Conservation (phyloP, 768 basidiomycete species). For the Royoungia palumana region DNA sequence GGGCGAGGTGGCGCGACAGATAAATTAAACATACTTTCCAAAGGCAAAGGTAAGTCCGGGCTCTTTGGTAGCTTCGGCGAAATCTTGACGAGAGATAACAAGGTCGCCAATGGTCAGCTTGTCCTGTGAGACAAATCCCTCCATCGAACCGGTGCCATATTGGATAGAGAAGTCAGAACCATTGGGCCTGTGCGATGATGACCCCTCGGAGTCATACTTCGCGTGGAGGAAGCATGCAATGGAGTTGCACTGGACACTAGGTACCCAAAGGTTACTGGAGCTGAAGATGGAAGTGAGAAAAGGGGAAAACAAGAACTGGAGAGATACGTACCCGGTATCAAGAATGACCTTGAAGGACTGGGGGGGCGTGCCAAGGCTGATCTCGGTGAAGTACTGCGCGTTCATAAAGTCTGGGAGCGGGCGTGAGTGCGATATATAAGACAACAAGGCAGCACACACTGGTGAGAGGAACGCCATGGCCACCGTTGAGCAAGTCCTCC, state of each 20-base stretch:
- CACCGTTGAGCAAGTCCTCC: constrained; percentile 62
- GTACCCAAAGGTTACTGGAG: constrained; percentile 94
- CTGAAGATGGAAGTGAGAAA: constrained; percentile 34
- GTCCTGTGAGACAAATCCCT: constrained; percentile 92
- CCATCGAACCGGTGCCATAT: constrained; percentile 96
- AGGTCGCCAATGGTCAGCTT: constrained; percentile 79
- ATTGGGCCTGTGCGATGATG: constrained; percentile 86
- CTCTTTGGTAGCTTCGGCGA: constrained; percentile 94
- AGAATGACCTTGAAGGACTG: constrained; percentile 93
- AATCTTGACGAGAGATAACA: constrained; percentile 69
- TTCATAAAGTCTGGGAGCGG: constrained; percentile 83
- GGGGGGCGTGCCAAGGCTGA: constrained; percentile 77
- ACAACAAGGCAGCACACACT: constrained; percentile 52
- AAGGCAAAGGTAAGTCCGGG: constrained; percentile 98
- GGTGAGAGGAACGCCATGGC: constrained; percentile 83
- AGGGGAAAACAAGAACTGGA: constrained; percentile 19
- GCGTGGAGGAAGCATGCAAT: constrained; percentile 93
- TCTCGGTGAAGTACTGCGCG: constrained; percentile 94
- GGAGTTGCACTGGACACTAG: constrained; percentile 73
- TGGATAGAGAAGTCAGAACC: constrained; percentile 86
- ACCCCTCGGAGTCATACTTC: constrained; percentile 81
- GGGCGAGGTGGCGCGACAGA: neutral
- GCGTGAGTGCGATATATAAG: neutral
- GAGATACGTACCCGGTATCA: constrained; percentile 71
- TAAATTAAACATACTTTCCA: constrained; percentile 63